A percentile compares a stretch with the other conserved stretches of the same genome.
Evolutionary conservation across 2,329 filamentous ascomycete genomes (phyloP).

Genomic region (Fusarium proliferatum): DNA sequence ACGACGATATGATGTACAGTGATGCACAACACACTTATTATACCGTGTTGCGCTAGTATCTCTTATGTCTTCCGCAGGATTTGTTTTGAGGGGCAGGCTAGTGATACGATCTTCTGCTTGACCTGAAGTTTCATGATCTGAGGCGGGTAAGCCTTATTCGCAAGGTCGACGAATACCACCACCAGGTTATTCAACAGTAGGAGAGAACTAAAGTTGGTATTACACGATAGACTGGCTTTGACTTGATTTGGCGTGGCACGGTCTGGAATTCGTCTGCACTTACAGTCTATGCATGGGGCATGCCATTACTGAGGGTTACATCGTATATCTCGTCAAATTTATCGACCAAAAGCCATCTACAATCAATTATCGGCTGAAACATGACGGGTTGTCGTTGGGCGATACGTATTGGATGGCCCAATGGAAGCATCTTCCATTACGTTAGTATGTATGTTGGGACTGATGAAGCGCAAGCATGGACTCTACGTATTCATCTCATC

Average conservation of each 20-base stretch:
- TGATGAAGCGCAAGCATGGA: background rate
- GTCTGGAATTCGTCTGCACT: background rate
- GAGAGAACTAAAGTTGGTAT: background rate
- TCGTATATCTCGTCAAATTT: conserved; percentile 14
- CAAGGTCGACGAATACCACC: conserved; percentile 8
- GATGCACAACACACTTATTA: background rate
- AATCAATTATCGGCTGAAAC: conserved; percentile 24
- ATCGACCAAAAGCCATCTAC: conserved; percentile 16
- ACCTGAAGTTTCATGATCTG: background rate
- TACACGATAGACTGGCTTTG: background rate
- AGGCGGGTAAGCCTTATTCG: background rate
- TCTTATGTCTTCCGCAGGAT: background rate
- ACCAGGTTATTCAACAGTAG: conserved; percentile 23
- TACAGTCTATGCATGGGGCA: background rate
- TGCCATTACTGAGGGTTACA: conserved; percentile 9
- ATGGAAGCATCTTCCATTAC: background rate
- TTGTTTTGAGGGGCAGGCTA: background rate
- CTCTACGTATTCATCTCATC: conserved; percentile 33
- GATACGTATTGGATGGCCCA: conserved; percentile 4
- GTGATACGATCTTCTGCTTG: background rate
- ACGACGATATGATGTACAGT: conserved; percentile 19
- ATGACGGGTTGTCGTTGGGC: conserved; percentile 5
- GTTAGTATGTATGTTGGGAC: background rate
- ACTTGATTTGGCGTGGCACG: background rate
- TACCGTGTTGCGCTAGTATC: background rate